Evolutionary conservation across 2,329 filamentous ascomycete genomes (phyloP), one percentile per base, ranked within the genome.

Genomic region (Penicillium sp.): DNA sequence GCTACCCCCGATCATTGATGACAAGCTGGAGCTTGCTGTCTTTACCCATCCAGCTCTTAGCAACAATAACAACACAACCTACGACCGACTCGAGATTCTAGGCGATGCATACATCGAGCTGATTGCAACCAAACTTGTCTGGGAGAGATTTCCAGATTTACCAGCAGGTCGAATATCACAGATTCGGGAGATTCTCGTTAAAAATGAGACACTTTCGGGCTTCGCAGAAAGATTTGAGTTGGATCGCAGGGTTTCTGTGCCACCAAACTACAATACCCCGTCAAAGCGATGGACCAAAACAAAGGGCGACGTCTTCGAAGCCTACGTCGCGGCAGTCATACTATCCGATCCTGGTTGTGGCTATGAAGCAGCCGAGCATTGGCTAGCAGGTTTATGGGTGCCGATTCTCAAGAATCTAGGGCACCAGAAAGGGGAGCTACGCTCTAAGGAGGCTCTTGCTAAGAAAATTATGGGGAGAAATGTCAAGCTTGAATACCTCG

Each of bases 51-150:
- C 80, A 1, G 85, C 84, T 1, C 68, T 77, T 42, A 64, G 65
- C 51, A 67, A 61, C 36, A 54, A 66, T 45, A 50, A 53, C 33
- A 54, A 58, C 36, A 47, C 55, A 41, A 82, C 79, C 66, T 97
- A 97, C 72, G 92, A 97, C 67, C 84, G 85, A 17, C 83, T 97
- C 7, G 93, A 97, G 73, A 91, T 93, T 76, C 80, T 96, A 8
- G 93, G 93, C 7, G 93, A 97, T 70, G 88, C 90, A 19, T 93
- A 93, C 65, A 78, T 96, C 49, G 89, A 95, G 67, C 75, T 91
- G 49, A 85, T 91, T 44, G 84, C 91, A 6, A 87, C 89, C 0
- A 82, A 85, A 17, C 80, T 95, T 49, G 88, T 97, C 57, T 90
- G 85, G 72, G 78, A 85, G 55, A 89, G 84, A 9, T 94, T 92